Evolutionary conservation across 1,139 yeast genomes (phyloP), one percentile per base, ranked within the genome.

Genomic region (Scheffersomyces parashehatae): DNA sequence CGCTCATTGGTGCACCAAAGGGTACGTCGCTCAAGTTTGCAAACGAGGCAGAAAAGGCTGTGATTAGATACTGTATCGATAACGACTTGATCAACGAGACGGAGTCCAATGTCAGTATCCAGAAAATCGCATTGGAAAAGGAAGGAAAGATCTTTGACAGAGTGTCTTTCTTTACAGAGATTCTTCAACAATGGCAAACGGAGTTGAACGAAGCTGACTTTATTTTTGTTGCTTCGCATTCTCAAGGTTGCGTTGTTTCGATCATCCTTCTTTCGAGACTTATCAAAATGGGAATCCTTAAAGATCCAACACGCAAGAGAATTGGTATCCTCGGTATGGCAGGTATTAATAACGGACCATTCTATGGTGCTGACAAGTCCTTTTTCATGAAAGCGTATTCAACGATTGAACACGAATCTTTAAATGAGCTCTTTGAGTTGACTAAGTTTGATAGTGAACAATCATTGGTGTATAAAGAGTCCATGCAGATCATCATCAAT

Each of bases 161-260:
- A 33, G 97, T 91, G 5, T 85, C 84, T 35, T 87, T 82, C 54
- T 88, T 91, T 54, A 86, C 83, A 46, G 81, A 83, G 29, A 79
- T 88, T 37, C 72, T 93, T 62, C 70, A 72, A 52, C 83, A 83
- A 60, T 88, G 95, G 90, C 68, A 75, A 37, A 70, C 80, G 15
- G 89, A 87, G 53, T 73, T 93, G 28, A 77, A 79, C 43, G 75
- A 79, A 28, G 91, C 97, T 0, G 98, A 93, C 61, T 85, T 86
- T 53, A 81, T 93, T 9, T 89, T 85, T 60, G 79, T 93, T 51
- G 97, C 97, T 1, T 83, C 96, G 0, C 99, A 93, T 66, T 89
- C 97, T 0, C 99, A 93, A 64, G 98, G 99, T 0, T 85, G 95
- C 43, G 97, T 96, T 0, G 98, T 93, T 0, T 82, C 96, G 1